Evolutionary conservation across 495 filamentous ascomycete genomes (phyloP).

Genomic region (Aspergillus campestris): DNA sequence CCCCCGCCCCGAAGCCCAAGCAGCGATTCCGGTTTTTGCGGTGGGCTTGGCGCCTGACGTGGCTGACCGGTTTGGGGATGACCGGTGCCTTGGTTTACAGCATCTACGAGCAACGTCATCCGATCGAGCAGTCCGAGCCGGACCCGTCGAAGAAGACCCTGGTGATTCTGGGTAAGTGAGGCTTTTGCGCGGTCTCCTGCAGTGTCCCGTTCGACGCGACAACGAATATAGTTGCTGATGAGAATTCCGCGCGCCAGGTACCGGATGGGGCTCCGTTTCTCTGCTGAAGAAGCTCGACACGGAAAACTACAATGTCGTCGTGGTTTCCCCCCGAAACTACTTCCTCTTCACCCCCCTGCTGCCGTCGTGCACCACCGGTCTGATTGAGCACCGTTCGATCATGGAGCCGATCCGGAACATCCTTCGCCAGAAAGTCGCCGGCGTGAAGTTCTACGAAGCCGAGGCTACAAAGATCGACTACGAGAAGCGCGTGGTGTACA

Average conservation of each 20-base stretch:
- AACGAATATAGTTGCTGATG: too few relatives aligned
- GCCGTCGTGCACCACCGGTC: slow-evolving; percentile 92
- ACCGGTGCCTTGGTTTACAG: slow-evolving; percentile 65
- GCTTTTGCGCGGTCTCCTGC: too few relatives aligned
- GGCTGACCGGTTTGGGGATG: slow-evolving; percentile 58
- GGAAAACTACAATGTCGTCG: slow-evolving; percentile 95
- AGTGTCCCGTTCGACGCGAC: too few relatives aligned
- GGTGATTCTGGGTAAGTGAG: slow-evolving; percentile 77
- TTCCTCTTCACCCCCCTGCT: slow-evolving; percentile 98
- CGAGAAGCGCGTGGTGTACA: slow-evolving; percentile 75
- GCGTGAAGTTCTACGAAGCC: slow-evolving; percentile 95
- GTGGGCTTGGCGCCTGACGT: slow-evolving; percentile 71
- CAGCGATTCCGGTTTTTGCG: slow-evolving; percentile 45
- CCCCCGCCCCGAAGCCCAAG: slow-evolving; percentile 34
- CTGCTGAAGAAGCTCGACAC: slow-evolving; percentile 98
- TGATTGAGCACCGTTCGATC: slow-evolving; percentile 97
- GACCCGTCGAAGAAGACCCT: slow-evolving; percentile 94
- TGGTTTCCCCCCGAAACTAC: slow-evolving; percentile 93
- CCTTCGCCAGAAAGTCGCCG: slow-evolving; percentile 80
- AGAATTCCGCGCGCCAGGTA: slow-evolving; percentile 44
- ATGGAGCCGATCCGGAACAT: slow-evolving; percentile 98
- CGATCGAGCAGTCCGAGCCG: slow-evolving; percentile 67
- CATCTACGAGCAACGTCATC: slow-evolving; percentile 74
- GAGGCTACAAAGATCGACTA: slow-evolving; percentile 96
- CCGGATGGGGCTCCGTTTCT: slow-evolving; percentile 94